Conservation (phyloP, 108 stramenopile species). For the Cylindrotheca fusiformis region DNA sequence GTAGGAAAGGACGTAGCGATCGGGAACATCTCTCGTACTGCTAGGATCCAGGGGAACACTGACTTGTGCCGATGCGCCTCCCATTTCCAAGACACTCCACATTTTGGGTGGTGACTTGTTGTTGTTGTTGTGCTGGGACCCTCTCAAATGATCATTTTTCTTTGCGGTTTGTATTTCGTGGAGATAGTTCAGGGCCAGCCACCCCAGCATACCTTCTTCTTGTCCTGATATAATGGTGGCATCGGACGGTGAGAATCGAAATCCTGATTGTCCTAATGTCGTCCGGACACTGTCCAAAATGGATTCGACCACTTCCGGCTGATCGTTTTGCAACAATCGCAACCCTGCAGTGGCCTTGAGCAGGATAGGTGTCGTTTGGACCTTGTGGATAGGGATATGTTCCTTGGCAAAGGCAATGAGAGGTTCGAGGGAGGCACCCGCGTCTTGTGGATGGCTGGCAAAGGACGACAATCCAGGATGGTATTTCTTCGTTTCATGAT, state of each 20-base stretch:
- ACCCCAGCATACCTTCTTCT: conserved; percentile 90
- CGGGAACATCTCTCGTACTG: background rate
- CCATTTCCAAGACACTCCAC: conserved; percentile 1
- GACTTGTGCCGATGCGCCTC: background rate
- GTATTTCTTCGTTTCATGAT: conserved; percentile 67
- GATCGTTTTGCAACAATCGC: conserved; percentile 47
- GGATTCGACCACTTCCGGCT: conserved; percentile 48
- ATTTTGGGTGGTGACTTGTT: background rate
- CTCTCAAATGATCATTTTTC: background rate
- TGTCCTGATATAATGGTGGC: conserved; percentile 78
- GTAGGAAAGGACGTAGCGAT: background rate
- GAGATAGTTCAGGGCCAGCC: conserved; percentile 79
- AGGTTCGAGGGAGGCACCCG: conserved; percentile 59
- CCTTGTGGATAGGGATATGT: conserved; percentile 54
- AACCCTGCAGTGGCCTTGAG: conserved; percentile 91
- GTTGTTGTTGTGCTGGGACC: too few species aligned
- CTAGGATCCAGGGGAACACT: background rate
- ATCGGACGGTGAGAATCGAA: conserved; percentile 48
- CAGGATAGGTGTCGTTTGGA: conserved; percentile 76
- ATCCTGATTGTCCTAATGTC: conserved; percentile 70
- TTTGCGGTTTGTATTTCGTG: background rate
- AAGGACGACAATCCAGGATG: conserved; percentile 68
- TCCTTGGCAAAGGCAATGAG: conserved; percentile 76
- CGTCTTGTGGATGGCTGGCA: conserved; percentile 24
- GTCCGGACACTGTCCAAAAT: conserved; percentile 53